Conservation (phyloP, 495 filamentous ascomycete species). For the Penicillium simplicissimum region DNA sequence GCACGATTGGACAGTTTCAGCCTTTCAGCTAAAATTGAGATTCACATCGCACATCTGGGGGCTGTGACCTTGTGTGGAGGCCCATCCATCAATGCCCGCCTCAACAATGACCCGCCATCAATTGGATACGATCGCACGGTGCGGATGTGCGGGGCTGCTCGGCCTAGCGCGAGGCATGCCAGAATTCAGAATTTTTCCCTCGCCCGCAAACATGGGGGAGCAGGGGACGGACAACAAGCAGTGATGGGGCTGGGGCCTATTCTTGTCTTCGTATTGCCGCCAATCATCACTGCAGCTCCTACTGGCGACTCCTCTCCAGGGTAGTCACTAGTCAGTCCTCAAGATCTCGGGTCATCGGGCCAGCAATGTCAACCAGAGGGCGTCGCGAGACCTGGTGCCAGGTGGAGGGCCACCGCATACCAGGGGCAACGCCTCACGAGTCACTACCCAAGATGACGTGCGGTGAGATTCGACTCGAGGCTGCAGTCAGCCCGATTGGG, state of each 20-base stretch:
- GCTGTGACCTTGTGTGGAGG: constrained; percentile 3
- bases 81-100: neutral
- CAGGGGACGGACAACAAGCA: neutral
- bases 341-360: constrained; percentile 6
- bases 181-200: neutral
- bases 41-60: constrained; percentile 12
- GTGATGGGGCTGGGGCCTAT: neutral
- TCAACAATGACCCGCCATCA: constrained; percentile 1
- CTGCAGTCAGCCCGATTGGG: constrained; percentile 17
- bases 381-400: constrained; percentile 6
- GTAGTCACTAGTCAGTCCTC: neutral
- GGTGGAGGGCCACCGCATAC: constrained; percentile 1
- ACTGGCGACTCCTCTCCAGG: constrained; percentile 5
- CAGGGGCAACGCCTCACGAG: constrained; percentile 10
- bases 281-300: constrained; percentile 1
- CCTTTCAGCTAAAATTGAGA: constrained; percentile 7
- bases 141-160: constrained; percentile 3
- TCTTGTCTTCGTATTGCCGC: neutral
- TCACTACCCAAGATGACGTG: constrained; percentile 11
- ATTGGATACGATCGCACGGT: constrained; percentile 2
- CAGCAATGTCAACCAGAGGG: neutral
- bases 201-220: neutral
- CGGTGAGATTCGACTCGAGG: constrained; percentile 13
- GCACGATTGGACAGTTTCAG: constrained; percentile 2
- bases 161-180: constrained; percentile 7